Evolutionary conservation across 1,284 basidiomycete species (phyloP).

Genomic region (Ceratobasidium theobromae): DNA sequence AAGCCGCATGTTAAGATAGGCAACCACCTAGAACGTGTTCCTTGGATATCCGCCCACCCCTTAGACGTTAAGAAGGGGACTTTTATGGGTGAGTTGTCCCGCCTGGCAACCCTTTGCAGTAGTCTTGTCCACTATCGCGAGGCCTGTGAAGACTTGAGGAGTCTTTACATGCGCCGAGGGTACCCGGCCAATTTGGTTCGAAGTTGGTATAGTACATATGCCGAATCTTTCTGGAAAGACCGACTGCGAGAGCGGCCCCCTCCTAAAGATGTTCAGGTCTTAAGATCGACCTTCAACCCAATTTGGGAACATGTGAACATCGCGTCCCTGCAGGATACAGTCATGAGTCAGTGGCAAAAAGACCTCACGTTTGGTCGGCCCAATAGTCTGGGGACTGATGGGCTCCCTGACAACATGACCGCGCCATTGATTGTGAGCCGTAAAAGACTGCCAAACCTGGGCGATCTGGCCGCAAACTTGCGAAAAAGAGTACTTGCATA

Average conservation of each 20-base stretch:
- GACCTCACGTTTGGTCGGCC: not conserved
- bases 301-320: constrained; percentile 24
- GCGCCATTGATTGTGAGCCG: not conserved
- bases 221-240: not conserved
- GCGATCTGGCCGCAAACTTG: not conserved
- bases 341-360: not conserved
- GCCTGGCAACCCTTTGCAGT: constrained; percentile 45
- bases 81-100: constrained; percentile 46
- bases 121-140: constrained; percentile 39
- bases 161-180: constrained; percentile 42
- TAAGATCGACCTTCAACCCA: constrained; percentile 11
- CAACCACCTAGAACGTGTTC: constrained; percentile 46
- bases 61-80: constrained; percentile 45
- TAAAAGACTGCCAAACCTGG: not conserved
- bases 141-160: constrained; percentile 38
- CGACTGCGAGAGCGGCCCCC: not conserved
- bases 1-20: constrained; percentile 42
- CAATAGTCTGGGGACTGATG: not conserved
- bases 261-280: not conserved
- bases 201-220: constrained; percentile 9
- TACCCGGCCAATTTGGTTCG: constrained; percentile 40
- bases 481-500: not conserved
- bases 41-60: constrained; percentile 46
- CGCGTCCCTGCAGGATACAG: not conserved
- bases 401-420: not conserved